Conservation (phyloP, 2,329 filamentous ascomycete species). For the Stromatinia cepivora region DNA sequence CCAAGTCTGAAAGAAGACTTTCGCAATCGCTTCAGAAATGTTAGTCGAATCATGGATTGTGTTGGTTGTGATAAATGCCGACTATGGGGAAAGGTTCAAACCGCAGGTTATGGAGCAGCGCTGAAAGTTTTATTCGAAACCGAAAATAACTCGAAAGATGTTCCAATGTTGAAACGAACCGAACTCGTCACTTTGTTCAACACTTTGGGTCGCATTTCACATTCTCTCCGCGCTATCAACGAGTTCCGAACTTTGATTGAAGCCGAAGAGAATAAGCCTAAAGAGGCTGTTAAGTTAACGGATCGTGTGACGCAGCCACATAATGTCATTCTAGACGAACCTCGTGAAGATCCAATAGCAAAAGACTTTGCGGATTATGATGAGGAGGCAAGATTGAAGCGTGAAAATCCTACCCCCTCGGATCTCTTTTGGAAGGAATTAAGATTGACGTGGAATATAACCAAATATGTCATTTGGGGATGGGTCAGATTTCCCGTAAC, state of each 20-base stretch:
- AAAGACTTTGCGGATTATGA: conserved; percentile 47
- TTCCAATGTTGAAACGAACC: conserved; percentile 76
- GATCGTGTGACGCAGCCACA: conserved; percentile 46
- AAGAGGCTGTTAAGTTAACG: conserved; percentile 30
- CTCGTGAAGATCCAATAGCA: conserved; percentile 42
- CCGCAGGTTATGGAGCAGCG: conserved; percentile 89
- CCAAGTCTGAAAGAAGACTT: conserved; percentile 93
- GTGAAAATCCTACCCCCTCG: conserved; percentile 44
- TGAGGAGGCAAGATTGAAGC: conserved; percentile 35
- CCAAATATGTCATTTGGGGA: conserved; percentile 64
- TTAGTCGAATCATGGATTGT: conserved; percentile 96
- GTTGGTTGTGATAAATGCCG: conserved; percentile 98
- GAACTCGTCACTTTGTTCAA: conserved; percentile 95
- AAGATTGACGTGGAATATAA: conserved; percentile 59
- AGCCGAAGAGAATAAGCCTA: conserved; percentile 39
- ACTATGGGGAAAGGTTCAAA: conserved; percentile 96
- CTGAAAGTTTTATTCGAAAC: conserved; percentile 96
- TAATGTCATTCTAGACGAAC: conserved; percentile 41
- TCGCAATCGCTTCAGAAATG: conserved; percentile 93
- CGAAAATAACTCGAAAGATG: conserved; percentile 59
- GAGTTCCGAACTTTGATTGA: conserved; percentile 64
- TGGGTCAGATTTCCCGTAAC: conserved; percentile 70
- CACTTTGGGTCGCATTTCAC: conserved; percentile 83
- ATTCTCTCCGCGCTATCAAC: conserved; percentile 73
- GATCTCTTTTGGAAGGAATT: conserved; percentile 67